These are phyloP conservation scores for Lactarius sanguifluus DNA, from an alignment of 768 basidiomycete species.

Conservation along the genomic window DNA sequence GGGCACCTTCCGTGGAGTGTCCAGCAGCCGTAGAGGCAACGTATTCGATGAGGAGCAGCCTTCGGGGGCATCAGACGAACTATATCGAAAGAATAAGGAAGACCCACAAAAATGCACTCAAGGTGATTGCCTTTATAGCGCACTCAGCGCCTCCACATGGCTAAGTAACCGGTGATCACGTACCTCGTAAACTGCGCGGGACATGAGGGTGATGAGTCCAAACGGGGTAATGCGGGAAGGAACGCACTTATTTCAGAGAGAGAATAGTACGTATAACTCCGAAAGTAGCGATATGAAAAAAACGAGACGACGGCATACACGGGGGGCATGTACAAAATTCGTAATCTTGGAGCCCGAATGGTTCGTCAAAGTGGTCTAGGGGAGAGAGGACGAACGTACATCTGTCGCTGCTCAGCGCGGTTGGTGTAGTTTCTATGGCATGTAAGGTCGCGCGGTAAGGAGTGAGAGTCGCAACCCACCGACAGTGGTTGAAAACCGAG, in stretches of 20 bases:
- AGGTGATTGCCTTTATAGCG: constrained; percentile 59
- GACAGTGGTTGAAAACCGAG: constrained; percentile 59
- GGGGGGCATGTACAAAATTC: constrained; percentile 82
- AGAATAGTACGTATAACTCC: constrained; percentile 66
- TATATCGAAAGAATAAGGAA: not conserved
- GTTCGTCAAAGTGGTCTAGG: not conserved
- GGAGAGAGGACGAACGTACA: constrained; percentile 44
- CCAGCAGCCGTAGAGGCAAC: constrained; percentile 69
- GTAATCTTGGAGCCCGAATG: constrained; percentile 47
- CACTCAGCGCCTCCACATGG: not conserved
- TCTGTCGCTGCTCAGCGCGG: constrained; percentile 73
- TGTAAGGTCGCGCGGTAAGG: constrained; percentile 1
- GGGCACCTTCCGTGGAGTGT: constrained; percentile 62
- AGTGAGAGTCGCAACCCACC: constrained; percentile 42
- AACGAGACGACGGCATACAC: constrained; percentile 83
- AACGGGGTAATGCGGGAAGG: constrained; percentile 32
- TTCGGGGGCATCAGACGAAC: constrained; percentile 32
- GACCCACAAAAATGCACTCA: constrained; percentile 83
- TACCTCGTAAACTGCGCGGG: constrained; percentile 65
- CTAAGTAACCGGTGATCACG: constrained; percentile 6
- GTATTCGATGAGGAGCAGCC: constrained; percentile 80
- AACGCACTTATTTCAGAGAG: constrained; percentile 50
- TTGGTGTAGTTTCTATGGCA: constrained; percentile 68
- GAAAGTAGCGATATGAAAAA: constrained; percentile 82
- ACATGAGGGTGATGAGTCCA: constrained; percentile 30